Evolutionary conservation across 192 early-diverging fungal genomes (phyloP).

Genomic region (Gonapodya prolifera): DNA sequence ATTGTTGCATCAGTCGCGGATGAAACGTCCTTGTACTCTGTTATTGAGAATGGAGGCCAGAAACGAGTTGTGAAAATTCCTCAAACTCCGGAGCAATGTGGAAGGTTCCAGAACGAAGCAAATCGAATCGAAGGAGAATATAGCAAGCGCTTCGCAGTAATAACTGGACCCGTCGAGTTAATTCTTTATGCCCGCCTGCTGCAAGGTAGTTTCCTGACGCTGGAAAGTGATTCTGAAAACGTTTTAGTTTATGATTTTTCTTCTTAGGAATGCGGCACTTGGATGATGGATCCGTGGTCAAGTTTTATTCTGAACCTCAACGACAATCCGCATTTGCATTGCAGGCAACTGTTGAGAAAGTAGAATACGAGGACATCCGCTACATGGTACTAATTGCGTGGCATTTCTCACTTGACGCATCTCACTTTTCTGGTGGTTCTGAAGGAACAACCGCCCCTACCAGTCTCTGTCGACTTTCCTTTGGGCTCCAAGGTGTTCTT

Average conservation of each 20-base stretch:
- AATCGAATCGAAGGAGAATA: conserved; percentile 48
- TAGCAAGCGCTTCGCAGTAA: conserved; percentile 56
- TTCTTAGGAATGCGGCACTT: conserved; percentile 32
- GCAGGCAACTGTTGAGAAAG: conserved; percentile 42
- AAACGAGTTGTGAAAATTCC: conserved; percentile 20
- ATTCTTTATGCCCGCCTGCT: conserved; percentile 41
- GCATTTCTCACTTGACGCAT: background rate
- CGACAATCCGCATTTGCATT: conserved; percentile 36
- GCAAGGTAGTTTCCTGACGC: conserved; percentile 23
- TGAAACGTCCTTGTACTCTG: conserved; percentile 43
- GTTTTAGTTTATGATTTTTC: background rate
- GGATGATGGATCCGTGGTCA: conserved; percentile 58
- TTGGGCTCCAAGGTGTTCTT: conserved; percentile 62
- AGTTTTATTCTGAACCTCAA: conserved; percentile 45
- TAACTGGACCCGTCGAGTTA: conserved; percentile 55
- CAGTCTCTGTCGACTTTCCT: conserved; percentile 62
- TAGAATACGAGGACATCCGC: conserved; percentile 55
- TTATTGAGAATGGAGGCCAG: conserved; percentile 15
- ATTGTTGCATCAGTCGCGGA: conserved; percentile 63
- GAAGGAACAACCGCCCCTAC: conserved; percentile 52
- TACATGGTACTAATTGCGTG: conserved; percentile 12
- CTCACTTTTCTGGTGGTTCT: background rate
- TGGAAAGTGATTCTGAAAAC: background rate
- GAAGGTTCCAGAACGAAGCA: conserved; percentile 39
- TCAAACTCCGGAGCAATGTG: conserved; percentile 25